phyloP scores from a whole-genome alignment of 805 yeast genomes.

The Komagataella populi region DNA sequence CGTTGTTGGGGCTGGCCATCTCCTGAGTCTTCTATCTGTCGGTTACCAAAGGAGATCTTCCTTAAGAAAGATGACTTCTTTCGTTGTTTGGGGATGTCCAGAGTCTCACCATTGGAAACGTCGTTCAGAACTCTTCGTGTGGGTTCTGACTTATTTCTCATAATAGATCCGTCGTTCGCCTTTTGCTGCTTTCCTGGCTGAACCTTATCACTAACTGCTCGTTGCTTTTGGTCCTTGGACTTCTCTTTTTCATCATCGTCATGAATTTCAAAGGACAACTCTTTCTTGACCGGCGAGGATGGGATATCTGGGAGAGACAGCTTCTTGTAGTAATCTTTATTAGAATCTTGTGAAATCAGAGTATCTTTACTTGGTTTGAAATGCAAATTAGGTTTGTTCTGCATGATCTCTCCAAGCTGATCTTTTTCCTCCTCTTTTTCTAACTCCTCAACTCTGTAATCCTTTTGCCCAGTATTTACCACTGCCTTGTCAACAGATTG shows the following conservation, averaged over 20 bases:
- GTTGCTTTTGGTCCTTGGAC: neutral
- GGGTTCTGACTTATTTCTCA: neutral
- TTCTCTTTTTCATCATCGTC: constrained; percentile 1
- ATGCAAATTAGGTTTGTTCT: constrained; percentile 2
- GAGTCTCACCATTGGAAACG: constrained; percentile 1
- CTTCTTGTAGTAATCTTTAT: constrained; percentile 26
- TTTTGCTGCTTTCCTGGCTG: constrained; percentile 10
- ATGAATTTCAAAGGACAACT: constrained; percentile 3
- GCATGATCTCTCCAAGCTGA: neutral
- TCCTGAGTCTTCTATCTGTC: constrained; percentile 12
- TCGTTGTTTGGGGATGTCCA: constrained; percentile 14
- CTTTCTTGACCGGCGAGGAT: constrained; percentile 20
- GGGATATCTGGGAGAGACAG: constrained; percentile 35
- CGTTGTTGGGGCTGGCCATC: neutral
- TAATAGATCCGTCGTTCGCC: constrained; percentile 3
- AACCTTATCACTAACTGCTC: constrained; percentile 1
- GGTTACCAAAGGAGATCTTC: constrained; percentile 36
- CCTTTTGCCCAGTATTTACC: neutral
- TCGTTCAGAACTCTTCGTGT: neutral
- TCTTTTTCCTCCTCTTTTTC: neutral
- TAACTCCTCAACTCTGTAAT: neutral
- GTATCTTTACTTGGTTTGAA: constrained; percentile 23
- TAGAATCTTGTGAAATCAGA: constrained; percentile 23
- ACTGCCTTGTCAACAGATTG: neutral
- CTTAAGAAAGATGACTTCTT: constrained; percentile 29